These are phyloP conservation scores for Citrus cavaleriei DNA, from an alignment of 345 rosid genomes.

Conservation along the genomic window DNA sequence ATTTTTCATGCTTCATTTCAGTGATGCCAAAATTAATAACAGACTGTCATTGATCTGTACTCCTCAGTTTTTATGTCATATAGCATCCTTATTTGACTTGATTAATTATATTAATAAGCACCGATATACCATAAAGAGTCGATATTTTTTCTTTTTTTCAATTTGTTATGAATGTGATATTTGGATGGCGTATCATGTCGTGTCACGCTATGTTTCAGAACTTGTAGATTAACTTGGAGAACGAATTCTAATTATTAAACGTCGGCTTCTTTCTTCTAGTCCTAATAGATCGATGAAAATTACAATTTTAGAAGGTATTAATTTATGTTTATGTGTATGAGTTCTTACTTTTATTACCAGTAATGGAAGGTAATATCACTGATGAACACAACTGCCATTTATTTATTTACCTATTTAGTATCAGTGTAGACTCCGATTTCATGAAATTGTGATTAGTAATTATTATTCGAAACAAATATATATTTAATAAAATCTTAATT, in stretches of 20 bases:
- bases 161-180: conserved; percentile 12
- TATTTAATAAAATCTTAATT: no score
- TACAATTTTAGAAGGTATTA: no score
- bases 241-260: no score
- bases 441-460: not conserved
- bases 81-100: conserved; percentile 27
- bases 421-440: no score
- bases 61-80: not conserved
- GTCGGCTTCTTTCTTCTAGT: not conserved
- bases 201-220: no score
- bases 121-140: no score
- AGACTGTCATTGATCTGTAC: not conserved
- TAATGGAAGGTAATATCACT: not conserved
- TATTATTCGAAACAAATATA: not conserved
- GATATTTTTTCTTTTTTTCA: not conserved
- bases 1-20: not conserved
- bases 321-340: not conserved
- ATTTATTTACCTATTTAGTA: no score
- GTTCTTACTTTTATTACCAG: not conserved
- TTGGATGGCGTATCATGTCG: no score
- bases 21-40: not conserved
- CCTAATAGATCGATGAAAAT: not conserved
- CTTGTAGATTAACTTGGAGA: no score
- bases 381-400: no score
- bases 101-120: not conserved